Percentiles rank a stretch among this genome's conserved stretches.
These are phyloP conservation scores for Cercospora citrullina DNA, from an alignment of 2,329 filamentous ascomycete genomes.

Conservation along the genomic window DNA sequence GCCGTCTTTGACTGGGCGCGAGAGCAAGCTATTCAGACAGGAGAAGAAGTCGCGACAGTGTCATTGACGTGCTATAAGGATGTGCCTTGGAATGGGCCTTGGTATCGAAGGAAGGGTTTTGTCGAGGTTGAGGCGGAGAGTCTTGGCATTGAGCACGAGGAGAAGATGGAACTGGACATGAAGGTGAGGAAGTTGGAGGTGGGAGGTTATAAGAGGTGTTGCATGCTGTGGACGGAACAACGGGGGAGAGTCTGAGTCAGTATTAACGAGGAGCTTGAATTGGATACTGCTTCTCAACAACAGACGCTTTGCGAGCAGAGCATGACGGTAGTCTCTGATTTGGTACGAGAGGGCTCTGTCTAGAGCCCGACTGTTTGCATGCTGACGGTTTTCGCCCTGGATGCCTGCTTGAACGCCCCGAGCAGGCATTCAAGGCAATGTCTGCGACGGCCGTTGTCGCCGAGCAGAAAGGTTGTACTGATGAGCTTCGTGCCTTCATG, in stretches of 20 bases:
- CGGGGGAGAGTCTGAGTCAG: neutral
- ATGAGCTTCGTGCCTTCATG: neutral
- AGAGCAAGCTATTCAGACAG: neutral
- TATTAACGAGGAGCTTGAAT: neutral
- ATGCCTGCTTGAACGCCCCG: neutral
- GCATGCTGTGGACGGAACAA: conserved; percentile 23
- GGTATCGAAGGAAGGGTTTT: conserved; percentile 23
- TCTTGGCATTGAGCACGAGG: conserved; percentile 20
- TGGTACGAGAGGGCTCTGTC: neutral
- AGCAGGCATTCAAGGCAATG: neutral
- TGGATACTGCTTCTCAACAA: neutral
- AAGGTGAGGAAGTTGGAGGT: conserved; percentile 12
- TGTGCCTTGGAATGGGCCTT: conserved; percentile 26
- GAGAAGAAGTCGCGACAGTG: conserved; percentile 5
- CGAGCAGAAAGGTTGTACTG: neutral
- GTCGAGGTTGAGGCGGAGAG: conserved; percentile 15
- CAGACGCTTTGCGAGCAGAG: neutral
- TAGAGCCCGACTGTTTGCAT: no score
- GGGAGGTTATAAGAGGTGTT: conserved; percentile 18
- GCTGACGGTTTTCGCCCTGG: neutral
- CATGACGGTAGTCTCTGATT: neutral
- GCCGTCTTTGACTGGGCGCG: conserved; percentile 19
- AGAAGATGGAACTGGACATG: conserved; percentile 21
- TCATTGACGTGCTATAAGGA: conserved; percentile 22
- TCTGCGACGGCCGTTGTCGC: neutral